These are phyloP conservation scores for Stachybotrys echinatus DNA, from an alignment of 2,329 filamentous ascomycete genomes.

Conservation along the genomic window DNA sequence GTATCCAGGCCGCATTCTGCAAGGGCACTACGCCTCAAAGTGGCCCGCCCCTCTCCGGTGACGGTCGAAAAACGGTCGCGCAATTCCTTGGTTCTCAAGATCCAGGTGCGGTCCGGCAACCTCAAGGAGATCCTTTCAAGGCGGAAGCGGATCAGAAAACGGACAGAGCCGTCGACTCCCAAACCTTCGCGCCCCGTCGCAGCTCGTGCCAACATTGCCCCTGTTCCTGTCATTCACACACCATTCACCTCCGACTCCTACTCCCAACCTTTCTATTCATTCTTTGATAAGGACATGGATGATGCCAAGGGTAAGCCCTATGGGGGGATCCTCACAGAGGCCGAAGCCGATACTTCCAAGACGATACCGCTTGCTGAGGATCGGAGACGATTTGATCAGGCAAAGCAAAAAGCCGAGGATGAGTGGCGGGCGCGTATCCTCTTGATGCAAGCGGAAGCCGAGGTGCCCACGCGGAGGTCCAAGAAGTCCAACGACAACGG, in stretches of 20 bases:
- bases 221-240: constrained; percentile 39
- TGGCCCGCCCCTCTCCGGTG: constrained; percentile 32
- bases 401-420: constrained; percentile 85
- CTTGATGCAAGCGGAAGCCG: constrained; percentile 57
- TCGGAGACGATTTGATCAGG: constrained; percentile 80
- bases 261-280: constrained; percentile 78
- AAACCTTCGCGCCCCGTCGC: constrained; percentile 18
- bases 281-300: constrained; percentile 83
- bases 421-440: constrained; percentile 71
- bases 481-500: constrained; percentile 79
- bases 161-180: constrained; percentile 11
- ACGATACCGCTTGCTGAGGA: constrained; percentile 79
- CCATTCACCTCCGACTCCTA: constrained; percentile 55
- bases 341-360: constrained; percentile 84
- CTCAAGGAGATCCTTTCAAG: constrained; percentile 31
- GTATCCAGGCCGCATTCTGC: constrained; percentile 30
- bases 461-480: constrained; percentile 56
- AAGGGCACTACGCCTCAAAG: constrained; percentile 55
- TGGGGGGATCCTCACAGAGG: constrained; percentile 83
- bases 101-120: constrained; percentile 30
- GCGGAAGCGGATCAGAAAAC: constrained; percentile 25
- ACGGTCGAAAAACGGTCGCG: constrained; percentile 33
- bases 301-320: constrained; percentile 92
- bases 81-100: constrained; percentile 26
- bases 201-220: constrained; percentile 9